Percentiles rank a stretch among this genome's conserved stretches.
phyloP scores from a whole-genome alignment of 1,139 yeast genomes.

The Geotrichum aggregatum region DNA sequence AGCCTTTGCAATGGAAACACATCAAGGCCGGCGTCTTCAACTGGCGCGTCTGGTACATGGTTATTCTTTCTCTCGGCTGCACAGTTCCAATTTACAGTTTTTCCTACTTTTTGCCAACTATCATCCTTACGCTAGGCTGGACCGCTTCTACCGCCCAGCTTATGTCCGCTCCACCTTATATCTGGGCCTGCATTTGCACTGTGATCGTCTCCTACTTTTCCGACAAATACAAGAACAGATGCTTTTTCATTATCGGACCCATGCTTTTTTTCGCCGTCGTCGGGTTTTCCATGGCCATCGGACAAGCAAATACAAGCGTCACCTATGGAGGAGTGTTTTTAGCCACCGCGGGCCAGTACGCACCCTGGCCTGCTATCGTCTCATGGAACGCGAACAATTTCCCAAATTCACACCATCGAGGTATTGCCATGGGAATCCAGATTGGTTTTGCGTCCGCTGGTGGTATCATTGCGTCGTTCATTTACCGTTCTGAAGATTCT shows the following conservation, averaged over 20 bases:
- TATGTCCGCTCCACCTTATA: constrained; percentile 26
- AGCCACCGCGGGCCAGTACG: constrained; percentile 15
- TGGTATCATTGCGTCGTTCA: constrained; percentile 43
- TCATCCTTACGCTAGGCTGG: constrained; percentile 36
- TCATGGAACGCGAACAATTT: constrained; percentile 19
- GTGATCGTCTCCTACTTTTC: constrained; percentile 13
- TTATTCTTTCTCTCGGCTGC: constrained; percentile 19
- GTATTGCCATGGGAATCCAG: constrained; percentile 19
- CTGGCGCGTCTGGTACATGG: constrained; percentile 25
- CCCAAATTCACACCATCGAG: constrained; percentile 11
- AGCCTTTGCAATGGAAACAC: constrained; percentile 13
- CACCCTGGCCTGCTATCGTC: constrained; percentile 18
- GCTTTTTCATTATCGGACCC: constrained; percentile 7
- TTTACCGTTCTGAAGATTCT: constrained; percentile 32
- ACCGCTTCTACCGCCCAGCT: constrained; percentile 35
- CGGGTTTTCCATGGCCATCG: constrained; percentile 13
- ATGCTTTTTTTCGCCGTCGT: constrained; percentile 5
- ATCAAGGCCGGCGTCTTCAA: constrained; percentile 20
- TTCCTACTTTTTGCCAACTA: constrained; percentile 37
- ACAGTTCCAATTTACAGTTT: constrained; percentile 24
- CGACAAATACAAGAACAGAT: constrained; percentile 15
- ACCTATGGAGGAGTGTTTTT: constrained; percentile 15
- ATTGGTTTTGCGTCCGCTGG: constrained; percentile 26
- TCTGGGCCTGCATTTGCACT: constrained; percentile 18
- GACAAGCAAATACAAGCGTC: constrained; percentile 7